phyloP scores from a whole-genome alignment of 768 basidiomycete genomes.

The Suillus fuscotomentosus region DNA sequence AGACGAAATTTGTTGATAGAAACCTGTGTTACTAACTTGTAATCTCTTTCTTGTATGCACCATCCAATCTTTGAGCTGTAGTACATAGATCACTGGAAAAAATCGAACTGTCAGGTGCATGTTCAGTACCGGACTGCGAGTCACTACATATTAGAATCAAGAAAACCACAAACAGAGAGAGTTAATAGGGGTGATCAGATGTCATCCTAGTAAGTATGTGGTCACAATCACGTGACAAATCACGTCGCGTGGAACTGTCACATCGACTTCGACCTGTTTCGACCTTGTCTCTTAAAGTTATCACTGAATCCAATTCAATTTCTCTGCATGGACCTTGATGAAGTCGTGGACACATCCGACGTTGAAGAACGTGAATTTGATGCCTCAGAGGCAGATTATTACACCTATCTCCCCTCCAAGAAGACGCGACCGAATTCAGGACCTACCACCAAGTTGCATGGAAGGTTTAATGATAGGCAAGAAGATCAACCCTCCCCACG shows the following conservation, averaged over 20 bases:
- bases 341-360: constrained; percentile 64
- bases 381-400: constrained; percentile 13
- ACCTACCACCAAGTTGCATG: neutral
- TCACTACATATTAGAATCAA: too few relatives aligned
- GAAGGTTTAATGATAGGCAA: constrained; percentile 11
- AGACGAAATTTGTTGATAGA: neutral
- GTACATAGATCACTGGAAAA: too few relatives aligned
- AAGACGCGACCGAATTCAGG: neutral
- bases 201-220: too few relatives aligned
- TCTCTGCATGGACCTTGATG: constrained; percentile 34
- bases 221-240: neutral
- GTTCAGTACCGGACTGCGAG: too few relatives aligned
- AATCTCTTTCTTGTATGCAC: neutral
- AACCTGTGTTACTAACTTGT: too few relatives aligned
- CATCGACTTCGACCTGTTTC: neutral
- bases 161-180: too few relatives aligned
- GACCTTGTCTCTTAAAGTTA: neutral
- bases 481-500: constrained; percentile 27
- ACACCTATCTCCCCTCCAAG: neutral
- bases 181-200: too few relatives aligned
- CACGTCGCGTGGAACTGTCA: neutral
- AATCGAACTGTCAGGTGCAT: too few relatives aligned
- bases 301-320: neutral
- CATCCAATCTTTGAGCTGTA: neutral
- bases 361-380: constrained; percentile 53